Conservation (phyloP, 768 basidiomycete species). For the Tulasnella sp. region DNA sequence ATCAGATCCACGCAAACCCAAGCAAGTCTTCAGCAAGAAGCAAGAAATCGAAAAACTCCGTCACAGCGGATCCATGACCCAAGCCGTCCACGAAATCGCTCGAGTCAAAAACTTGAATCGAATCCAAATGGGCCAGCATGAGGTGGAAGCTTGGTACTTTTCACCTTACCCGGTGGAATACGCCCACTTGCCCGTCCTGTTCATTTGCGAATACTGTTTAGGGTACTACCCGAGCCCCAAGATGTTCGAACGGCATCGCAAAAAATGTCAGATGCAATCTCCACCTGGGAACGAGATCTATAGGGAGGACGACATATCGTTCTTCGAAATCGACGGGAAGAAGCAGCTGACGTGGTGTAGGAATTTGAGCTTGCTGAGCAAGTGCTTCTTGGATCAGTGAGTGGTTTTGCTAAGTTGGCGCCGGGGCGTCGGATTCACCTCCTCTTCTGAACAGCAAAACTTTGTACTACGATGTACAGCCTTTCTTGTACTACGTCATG, state of each 20-base stretch:
- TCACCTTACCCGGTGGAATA: slow-evolving; percentile 98
- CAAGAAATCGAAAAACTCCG: slow-evolving; percentile 98
- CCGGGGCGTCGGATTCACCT: not conserved
- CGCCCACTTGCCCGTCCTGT: slow-evolving; percentile 89
- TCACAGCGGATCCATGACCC: slow-evolving; percentile 98
- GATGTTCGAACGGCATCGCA: slow-evolving; percentile 88
- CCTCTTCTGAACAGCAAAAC: slow-evolving; percentile 66
- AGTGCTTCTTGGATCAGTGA: slow-evolving; percentile 97
- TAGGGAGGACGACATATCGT: slow-evolving; percentile 92
- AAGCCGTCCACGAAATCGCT: slow-evolving; percentile 95
- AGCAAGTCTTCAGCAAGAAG: slow-evolving; percentile 83
- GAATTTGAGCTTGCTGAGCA: slow-evolving; percentile 92
- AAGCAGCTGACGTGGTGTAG: slow-evolving; percentile 95
- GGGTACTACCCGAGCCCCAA: slow-evolving; percentile 86
- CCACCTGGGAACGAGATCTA: slow-evolving; percentile 99
- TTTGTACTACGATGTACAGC: slow-evolving; percentile 98
- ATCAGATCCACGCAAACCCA: slow-evolving; percentile 47
- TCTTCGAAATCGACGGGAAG: slow-evolving; percentile 98
- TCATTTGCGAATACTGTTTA: slow-evolving; percentile 98
- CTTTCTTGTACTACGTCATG: slow-evolving; percentile 99
- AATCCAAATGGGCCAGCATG: slow-evolving; percentile 91
- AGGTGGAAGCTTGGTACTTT: slow-evolving; percentile 99
- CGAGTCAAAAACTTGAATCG: slow-evolving; percentile 98
- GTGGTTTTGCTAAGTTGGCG: slow-evolving; percentile 38
- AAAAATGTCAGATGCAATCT: slow-evolving; percentile 84